Evolutionary conservation across 2,329 filamentous ascomycete genomes (phyloP).

Genomic region (Bertia moriformis): DNA sequence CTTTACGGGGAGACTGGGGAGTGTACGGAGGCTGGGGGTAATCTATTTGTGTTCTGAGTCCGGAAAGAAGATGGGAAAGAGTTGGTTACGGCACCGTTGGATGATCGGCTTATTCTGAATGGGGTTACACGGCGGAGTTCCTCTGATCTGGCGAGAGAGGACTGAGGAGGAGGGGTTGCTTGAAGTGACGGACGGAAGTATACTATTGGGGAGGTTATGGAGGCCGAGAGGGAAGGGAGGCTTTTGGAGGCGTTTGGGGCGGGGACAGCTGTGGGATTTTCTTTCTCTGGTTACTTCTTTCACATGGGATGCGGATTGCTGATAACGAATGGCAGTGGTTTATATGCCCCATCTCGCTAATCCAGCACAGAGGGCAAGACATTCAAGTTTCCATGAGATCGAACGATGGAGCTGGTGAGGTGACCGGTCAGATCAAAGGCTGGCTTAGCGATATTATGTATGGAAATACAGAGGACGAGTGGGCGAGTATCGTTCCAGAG

Average conservation of each 20-base stretch:
- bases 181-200: constrained; percentile 67
- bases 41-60: constrained; percentile 63
- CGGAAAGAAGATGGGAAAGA: constrained; percentile 33
- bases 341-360: constrained; percentile 51
- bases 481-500: constrained; percentile 55
- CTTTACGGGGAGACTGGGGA: constrained; percentile 64
- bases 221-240: constrained; percentile 60
- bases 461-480: constrained; percentile 51
- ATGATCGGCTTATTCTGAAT: constrained; percentile 71
- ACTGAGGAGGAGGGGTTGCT: constrained; percentile 39
- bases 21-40: constrained; percentile 85
- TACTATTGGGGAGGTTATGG: constrained; percentile 63
- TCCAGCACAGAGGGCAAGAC: constrained; percentile 53
- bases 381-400: constrained; percentile 45
- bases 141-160: constrained; percentile 55
- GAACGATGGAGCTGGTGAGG: constrained; percentile 32
- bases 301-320: constrained; percentile 3
- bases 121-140: constrained; percentile 77
- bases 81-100: constrained; percentile 71
- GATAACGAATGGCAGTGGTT: constrained; percentile 38
- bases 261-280: constrained; percentile 72
- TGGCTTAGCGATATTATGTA: constrained; percentile 65
- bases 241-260: constrained; percentile 74
- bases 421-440: constrained; percentile 48
- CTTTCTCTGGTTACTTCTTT: neutral